Percentiles rank a stretch among this genome's conserved stretches.
phyloP scores from a whole-genome alignment of 1,284 basidiomycete species.

The Marasmius fiardii region DNA sequence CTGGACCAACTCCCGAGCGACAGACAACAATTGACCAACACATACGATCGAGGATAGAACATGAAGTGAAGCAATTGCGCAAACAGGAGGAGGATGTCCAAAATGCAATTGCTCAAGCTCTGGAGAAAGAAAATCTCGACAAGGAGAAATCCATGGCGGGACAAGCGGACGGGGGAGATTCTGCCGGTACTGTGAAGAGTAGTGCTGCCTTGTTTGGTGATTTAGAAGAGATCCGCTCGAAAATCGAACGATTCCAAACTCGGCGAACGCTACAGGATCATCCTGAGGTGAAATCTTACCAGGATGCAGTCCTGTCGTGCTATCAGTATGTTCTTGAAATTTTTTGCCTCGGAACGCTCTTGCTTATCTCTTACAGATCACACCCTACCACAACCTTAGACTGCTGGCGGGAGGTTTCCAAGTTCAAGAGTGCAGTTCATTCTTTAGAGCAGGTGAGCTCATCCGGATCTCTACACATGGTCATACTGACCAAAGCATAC shows the following conservation, averaged over 20 bases:
- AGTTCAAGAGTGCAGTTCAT: slow-evolving; percentile 70
- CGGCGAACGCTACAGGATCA: slow-evolving; percentile 53
- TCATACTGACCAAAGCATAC: slow-evolving; percentile 3
- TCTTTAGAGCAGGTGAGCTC: slow-evolving; percentile 55
- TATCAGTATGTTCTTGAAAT: slow-evolving; percentile 55
- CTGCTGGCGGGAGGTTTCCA: slow-evolving; percentile 74
- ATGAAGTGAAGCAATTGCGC: slow-evolving; percentile 59
- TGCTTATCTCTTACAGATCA: slow-evolving; percentile 37
- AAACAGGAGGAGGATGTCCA: slow-evolving; percentile 64
- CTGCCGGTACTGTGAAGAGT: slow-evolving; percentile 49
- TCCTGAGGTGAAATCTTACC: slow-evolving; percentile 52
- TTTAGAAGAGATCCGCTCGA: slow-evolving; percentile 65
- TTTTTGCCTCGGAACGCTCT: not conserved
- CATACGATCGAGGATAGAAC: slow-evolving; percentile 63
- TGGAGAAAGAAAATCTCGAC: slow-evolving; percentile 81
- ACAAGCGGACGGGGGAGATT: slow-evolving; percentile 28
- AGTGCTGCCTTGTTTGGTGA: slow-evolving; percentile 65
- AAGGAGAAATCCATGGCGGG: slow-evolving; percentile 55
- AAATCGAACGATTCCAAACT: slow-evolving; percentile 70
- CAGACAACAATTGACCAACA: slow-evolving; percentile 70
- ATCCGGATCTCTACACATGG: slow-evolving; percentile 5
- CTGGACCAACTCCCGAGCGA: slow-evolving; percentile 58
- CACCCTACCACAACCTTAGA: slow-evolving; percentile 62
- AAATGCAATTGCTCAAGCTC: slow-evolving; percentile 62
- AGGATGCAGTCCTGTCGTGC: slow-evolving; percentile 64